Evolutionary conservation across 179 eudicot genomes (phyloP), one percentile per base, ranked within the genome.

Genomic region (Gypsophila paniculata): DNA sequence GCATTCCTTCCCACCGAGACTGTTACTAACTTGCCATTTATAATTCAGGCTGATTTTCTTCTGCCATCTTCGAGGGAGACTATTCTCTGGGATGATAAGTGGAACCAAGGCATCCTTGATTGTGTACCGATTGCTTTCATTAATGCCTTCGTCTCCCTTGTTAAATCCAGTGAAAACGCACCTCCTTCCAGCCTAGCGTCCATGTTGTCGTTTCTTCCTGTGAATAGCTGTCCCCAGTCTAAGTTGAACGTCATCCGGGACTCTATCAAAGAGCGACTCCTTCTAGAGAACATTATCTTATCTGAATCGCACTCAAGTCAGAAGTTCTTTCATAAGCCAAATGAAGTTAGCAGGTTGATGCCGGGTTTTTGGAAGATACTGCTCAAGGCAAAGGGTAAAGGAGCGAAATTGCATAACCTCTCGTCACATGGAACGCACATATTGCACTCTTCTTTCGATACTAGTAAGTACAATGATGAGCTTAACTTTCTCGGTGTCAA

Each of bases 1-100:
- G 86, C 96, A 1, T 90, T 86, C 67, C 88, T 90, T 46, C 93
- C 93, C 3, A 90, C 93, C 9, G 90, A 89, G 73, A 88, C 83
- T 71, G 85, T 84, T 14, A 86, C 96, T 2, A 83, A 89, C 65
- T 80, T 90, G 22, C 93, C 91, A 0, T 87, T 89, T 66, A 85
- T 89, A 25, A 84, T 90, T 58, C 96, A 90, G 68, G 91, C 93
- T 7, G 89, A 90, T 83, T 90, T 90, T 72, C 81, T 90, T 22
- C 80, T 90, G n/a, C 86, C 91, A 14, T 88, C 93, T 4, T 90
- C 93, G 1, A 82, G 96, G 26, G 96, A 90, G 76, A 78, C 83
- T 22, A 90, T 90, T 21, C 81, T 90, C 42, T 69, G 87, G 85
- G 96, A 87, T 72, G 70, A 81, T 68, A 66, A 59, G 54, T 90